These are phyloP conservation scores for Candida quercuum DNA, from an alignment of 805 yeast genomes.

Conservation along the genomic window DNA sequence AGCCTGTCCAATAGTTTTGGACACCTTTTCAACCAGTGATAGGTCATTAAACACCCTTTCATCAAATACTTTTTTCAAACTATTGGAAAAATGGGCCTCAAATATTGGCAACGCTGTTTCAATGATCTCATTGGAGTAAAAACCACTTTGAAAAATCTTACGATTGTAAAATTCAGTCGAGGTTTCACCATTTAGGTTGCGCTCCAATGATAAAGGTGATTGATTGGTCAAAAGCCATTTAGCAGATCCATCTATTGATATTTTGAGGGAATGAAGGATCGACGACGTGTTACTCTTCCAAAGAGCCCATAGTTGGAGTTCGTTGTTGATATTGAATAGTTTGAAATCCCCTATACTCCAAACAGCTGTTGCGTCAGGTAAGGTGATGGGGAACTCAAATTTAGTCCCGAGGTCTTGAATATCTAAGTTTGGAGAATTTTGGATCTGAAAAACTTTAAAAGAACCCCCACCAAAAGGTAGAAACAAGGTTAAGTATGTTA, in stretches of 20 bases:
- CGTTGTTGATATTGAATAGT: constrained; percentile 16
- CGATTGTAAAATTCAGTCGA: constrained; percentile 36
- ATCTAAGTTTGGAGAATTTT: constrained; percentile 12
- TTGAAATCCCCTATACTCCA: constrained; percentile 47
- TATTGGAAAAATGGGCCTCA: constrained; percentile 35
- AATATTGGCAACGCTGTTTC: constrained; percentile 49
- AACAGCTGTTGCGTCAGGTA: constrained; percentile 32
- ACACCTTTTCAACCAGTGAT: constrained; percentile 30
- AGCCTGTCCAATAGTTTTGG: constrained; percentile 27
- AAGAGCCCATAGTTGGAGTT: constrained; percentile 35
- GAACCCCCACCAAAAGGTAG: constrained; percentile 39
- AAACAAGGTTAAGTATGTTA: constrained; percentile 28
- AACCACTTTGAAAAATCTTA: constrained; percentile 44
- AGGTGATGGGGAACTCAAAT: constrained; percentile 21
- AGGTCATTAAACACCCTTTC: constrained; percentile 18
- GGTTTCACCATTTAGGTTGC: constrained; percentile 25
- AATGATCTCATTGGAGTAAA: constrained; percentile 43
- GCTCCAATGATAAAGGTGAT: constrained; percentile 7
- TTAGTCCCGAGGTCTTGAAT: constrained; percentile 24
- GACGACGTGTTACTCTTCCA: constrained; percentile 65
- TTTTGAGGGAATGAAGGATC: constrained; percentile 31
- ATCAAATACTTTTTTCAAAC: constrained; percentile 16
- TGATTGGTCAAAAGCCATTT: constrained; percentile 19
- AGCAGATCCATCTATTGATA: constrained; percentile 21
- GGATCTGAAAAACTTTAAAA: constrained; percentile 34